Evolutionary conservation across 257 asterid genomes (phyloP), one percentile per base, ranked within the genome.

Genomic region (Prunella vulgaris): DNA sequence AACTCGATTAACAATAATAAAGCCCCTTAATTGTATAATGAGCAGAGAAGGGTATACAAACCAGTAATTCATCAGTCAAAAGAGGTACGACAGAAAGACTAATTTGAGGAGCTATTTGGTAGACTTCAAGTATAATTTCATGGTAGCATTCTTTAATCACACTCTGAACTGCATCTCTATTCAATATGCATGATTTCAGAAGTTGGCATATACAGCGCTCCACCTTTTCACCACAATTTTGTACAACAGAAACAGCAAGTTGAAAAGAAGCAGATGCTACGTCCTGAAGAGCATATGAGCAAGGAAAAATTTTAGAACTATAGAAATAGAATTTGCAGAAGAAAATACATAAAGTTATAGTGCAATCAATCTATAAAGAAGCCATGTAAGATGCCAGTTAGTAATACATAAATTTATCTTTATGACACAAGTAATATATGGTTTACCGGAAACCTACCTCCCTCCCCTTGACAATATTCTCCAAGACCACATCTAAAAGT

Each of bases 81-180:
- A 74, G 76, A 70, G 98, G 98, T 70, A 87, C 81, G 83, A 92
- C 90, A 6, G 92, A 70, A 52, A 83, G 80, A 81, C 88, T 95
- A 82, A 84, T 76, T 75, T 83, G 84, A 60, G 98, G 98, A 81
- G 88, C 82, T 77, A 76, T 79, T 73, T 77, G 85, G 81, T 87
- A 87, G 76, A 89, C 68, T 81, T 87, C 88, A 61, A 80, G 63
- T 21, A 92, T 83, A 61, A 92, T 80, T 59, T 86, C 95, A 72
- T 89, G 97, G 86, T 88, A 88, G 78, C 72, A 81, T 74, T 92
- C 98, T 79, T 87, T 89, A 60, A 86, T 59, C 61, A 66, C 87
- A 76, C 95, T 89, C 79, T 69, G 70, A 56, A 88, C 82, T 74
- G 83, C 85, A 56, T 87, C 94, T 70, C 88, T 79, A 51, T 81